phyloP scores from a whole-genome alignment of 768 basidiomycete genomes.

The Cystofilobasidium bisporidii region DNA sequence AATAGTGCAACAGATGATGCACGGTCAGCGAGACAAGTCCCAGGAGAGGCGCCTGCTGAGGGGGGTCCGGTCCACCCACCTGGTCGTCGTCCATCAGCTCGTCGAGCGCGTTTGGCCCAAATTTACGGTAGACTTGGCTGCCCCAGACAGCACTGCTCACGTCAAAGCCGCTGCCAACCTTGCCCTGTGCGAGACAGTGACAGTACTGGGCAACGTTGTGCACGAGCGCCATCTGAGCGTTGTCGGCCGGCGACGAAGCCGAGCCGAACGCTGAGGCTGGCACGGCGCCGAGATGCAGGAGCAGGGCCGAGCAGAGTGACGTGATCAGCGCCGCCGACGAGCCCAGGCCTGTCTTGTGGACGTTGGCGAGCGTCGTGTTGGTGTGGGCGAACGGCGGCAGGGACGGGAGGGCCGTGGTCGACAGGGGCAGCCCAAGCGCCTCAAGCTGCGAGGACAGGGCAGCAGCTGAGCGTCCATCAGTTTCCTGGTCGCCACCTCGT shows the following conservation, averaged over 20 bases:
- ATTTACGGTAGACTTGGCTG: constrained; percentile 83
- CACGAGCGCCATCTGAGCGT: constrained; percentile 45
- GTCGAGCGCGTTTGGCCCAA: constrained; percentile 59
- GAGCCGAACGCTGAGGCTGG: constrained; percentile 34
- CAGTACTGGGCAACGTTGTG: constrained; percentile 92
- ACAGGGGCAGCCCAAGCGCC: constrained; percentile 53
- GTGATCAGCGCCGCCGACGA: constrained; percentile 96
- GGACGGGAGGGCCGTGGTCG: constrained; percentile 53
- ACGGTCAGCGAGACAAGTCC: too few relatives aligned
- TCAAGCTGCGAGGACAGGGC: constrained; percentile 51
- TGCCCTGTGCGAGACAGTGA: constrained; percentile 94
- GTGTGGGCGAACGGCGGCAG: constrained; percentile 70
- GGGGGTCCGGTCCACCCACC: too few relatives aligned
- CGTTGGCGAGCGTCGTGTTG: constrained; percentile 58
- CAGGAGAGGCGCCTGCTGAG: too few relatives aligned
- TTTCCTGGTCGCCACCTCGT: too few relatives aligned
- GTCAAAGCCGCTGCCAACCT: constrained; percentile 96
- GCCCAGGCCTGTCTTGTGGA: constrained; percentile 98
- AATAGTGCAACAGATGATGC: too few relatives aligned
- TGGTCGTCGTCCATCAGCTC: constrained; percentile 53
- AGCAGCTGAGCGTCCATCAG: too few relatives aligned
- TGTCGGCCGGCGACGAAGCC: not conserved
- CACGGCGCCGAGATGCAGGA: constrained; percentile 64
- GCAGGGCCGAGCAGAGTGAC: constrained; percentile 75
- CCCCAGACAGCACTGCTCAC: constrained; percentile 89